Base-by-base conservation (phyloP, 495 filamentous ascomycete genomes). In the Lepraria neglecta region DNA sequence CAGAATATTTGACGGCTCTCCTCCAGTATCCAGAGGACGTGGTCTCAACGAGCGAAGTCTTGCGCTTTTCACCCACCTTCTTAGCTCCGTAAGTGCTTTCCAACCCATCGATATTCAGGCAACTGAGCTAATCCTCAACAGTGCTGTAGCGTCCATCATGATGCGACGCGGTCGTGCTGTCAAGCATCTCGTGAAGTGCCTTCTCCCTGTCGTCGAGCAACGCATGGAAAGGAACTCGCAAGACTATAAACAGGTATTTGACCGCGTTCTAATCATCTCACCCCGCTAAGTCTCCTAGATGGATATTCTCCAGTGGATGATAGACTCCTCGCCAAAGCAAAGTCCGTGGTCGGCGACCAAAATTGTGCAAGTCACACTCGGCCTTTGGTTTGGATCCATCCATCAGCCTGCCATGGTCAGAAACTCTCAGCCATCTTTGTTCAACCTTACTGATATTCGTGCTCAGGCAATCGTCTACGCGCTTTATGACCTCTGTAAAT, bases 1-100 rank as follows among this genome's bases (percentile, higher is more conserved):
- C 31, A 6, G 40, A 51, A 4, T 65, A 17, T 51, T 15, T 65
- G 9, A 24, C 48, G 30, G 63, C 63, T 12, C 33, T 52, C 9
- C 27, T 65, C 12, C 30, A 63, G 21, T 65, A 63, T n/a, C 50
- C 63, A 9, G 50, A 65, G 38, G 51, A 63, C 40, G 9, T 58
- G 2, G 21, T 58, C 6, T 27, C 14, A 35, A 63, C 59, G 11
- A 40, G 6, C 6, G 63, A 65, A 35, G 52, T 52, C 12, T 43
- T 63, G 19, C 60, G 53, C 10, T 44, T 63, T 35, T 46, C 42
- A 28, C 63, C 63, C 2, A 15, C 48, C 12, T 63, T 33, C 19
- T 24, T 65, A 4, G 63, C 63, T 17, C 60, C 63, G 31, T n/a
- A n/a, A n/a, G n/a, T n/a, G n/a, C n/a, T n/a, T n/a, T n/a, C n/a